Evolutionary conservation across 768 basidiomycete species (phyloP), one percentile per base, ranked within the genome.

Genomic region (Panus rudis): DNA sequence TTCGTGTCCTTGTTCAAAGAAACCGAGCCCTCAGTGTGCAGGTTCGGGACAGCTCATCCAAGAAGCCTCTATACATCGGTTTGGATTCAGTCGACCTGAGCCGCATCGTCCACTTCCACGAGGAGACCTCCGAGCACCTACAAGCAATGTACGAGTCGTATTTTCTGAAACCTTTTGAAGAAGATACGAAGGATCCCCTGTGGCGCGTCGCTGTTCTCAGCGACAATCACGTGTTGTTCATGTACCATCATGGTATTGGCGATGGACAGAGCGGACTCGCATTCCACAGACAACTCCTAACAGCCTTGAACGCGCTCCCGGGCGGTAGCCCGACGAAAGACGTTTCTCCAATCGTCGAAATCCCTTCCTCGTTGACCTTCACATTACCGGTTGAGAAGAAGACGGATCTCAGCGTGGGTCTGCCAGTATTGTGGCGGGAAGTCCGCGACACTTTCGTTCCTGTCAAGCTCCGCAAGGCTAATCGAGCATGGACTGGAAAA

Each of bases 181-280:
- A 57, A 1, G 27, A 44, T 13, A 47, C 49, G 1, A 51, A 54
- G 19, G 26, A 54, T 3, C 69, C 66, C 0, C 56, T 69, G 5
- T 71, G 70, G 70, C 60, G 67, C 14, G 43, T 70, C 4, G 37
- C 54, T 13, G 60, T 71, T 7, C 41, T 65, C 12, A 47, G 38
- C 13, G 62, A 64, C 37, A 51, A 55, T 20, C 65, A 57, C 1
- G 54, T 69, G 25, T 39, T 62, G 7, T 66, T 67, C 42, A 59
- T 55, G n/a, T 65, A 57, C 41, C 62, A 68, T 37, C 70, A 71
- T 41, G 46, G 46, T 44, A 61, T 70, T 37, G 66, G 63, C 4
- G 70, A 71, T 44, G 70, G 68, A 1, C 54, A 63, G 46, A 69
- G 67, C 42, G 62, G 64, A 3, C 42, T 63, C 26, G 63, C 64